Percentiles rank a stretch among this genome's conserved stretches.
Evolutionary conservation across 805 yeast species (phyloP).

Genomic region (Hanseniaspora vineae): DNA sequence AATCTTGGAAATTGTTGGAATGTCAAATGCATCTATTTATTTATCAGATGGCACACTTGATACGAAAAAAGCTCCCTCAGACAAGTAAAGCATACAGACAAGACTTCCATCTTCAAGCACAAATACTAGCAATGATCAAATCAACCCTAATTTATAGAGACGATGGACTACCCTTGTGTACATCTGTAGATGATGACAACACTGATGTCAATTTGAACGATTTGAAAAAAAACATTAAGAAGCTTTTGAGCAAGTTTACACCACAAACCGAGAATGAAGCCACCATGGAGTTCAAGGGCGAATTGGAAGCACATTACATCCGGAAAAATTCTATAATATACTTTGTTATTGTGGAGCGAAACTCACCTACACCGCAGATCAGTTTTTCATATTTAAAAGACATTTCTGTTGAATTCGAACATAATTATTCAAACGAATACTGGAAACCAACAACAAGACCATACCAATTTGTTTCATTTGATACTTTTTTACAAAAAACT

Average conservation of each 20-base stretch:
- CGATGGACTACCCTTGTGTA: slow-evolving; percentile 76
- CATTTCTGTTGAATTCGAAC: slow-evolving; percentile 66
- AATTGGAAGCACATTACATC: slow-evolving; percentile 56
- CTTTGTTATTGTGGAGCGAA: slow-evolving; percentile 60
- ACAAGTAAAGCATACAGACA: not conserved
- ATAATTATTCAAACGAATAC: slow-evolving; percentile 61
- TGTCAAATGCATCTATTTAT: no score
- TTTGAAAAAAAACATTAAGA: slow-evolving; percentile 75
- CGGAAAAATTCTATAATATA: slow-evolving; percentile 55
- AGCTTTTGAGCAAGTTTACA: slow-evolving; percentile 59
- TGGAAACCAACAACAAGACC: slow-evolving; percentile 61
- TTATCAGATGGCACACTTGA: no score
- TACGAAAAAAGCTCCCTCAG: no score
- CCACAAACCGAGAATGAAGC: slow-evolving; percentile 77
- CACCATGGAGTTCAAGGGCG: slow-evolving; percentile 63
- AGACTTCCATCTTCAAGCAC: not conserved
- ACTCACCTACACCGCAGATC: slow-evolving; percentile 70
- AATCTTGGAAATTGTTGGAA: no score
- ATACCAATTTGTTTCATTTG: slow-evolving; percentile 81
- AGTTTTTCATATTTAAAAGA: slow-evolving; percentile 82
- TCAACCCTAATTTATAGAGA: slow-evolving; percentile 55
- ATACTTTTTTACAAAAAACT: slow-evolving; percentile 66
- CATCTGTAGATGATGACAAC: slow-evolving; percentile 71
- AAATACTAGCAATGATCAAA: slow-evolving; percentile 35
- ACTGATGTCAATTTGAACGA: slow-evolving; percentile 47